Evolutionary conservation across 2,329 filamentous ascomycete species (phyloP).

Genomic region (Cucurbitaria berberidis): DNA sequence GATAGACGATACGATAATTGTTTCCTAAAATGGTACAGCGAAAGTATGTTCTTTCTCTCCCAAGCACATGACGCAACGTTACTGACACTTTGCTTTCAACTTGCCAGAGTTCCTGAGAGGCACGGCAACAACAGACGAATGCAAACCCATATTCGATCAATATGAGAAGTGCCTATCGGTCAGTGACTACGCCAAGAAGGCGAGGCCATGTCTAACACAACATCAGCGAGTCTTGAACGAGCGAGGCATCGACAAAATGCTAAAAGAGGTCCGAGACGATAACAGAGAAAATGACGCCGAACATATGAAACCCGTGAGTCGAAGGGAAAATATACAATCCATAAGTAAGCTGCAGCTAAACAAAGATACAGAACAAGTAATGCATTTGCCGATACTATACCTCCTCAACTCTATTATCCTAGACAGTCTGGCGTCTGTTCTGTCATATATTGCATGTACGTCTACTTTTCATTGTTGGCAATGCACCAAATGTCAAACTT

Average conservation of each 20-base stretch:
- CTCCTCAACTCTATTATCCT: neutral
- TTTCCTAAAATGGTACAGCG: conserved; percentile 99
- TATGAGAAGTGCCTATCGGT: conserved; percentile 89
- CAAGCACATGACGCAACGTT: neutral
- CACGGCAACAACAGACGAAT: conserved; percentile 83
- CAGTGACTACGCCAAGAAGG: conserved; percentile 39
- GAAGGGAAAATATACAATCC: neutral
- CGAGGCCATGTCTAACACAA: conserved; percentile 8
- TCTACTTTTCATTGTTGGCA: neutral
- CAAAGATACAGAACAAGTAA: neutral
- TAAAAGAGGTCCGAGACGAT: conserved; percentile 88
- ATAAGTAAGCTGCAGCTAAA: neutral
- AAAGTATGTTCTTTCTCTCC: conserved; percentile 70
- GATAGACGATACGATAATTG: conserved; percentile 90
- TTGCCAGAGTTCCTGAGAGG: conserved; percentile 81
- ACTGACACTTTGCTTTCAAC: conserved; percentile 2
- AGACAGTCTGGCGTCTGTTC: neutral
- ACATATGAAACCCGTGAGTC: conserved; percentile 58
- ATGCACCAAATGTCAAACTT: neutral
- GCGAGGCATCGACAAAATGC: conserved; percentile 88
- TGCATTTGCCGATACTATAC: neutral
- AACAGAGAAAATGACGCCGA: conserved; percentile 85
- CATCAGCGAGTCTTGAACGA: conserved; percentile 81
- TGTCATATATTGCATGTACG: neutral
- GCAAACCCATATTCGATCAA: conserved; percentile 81